Percentiles rank a stretch among this genome's conserved stretches.
phyloP scores from a whole-genome alignment of 768 basidiomycete species.

The Termitomyces eurrhizus region DNA sequence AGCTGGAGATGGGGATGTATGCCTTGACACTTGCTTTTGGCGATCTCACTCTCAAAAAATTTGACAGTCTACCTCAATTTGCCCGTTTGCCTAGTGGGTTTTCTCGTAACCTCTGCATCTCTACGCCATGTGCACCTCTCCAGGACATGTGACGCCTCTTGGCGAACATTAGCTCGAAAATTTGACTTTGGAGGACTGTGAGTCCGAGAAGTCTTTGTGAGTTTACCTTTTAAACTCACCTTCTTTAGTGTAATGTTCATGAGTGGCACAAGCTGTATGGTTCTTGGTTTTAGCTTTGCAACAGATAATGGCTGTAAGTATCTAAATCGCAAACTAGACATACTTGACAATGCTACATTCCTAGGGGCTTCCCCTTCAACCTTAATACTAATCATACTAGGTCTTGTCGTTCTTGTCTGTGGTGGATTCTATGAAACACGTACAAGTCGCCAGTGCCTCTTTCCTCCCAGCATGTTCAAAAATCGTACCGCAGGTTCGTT shows the following conservation, averaged over 20 bases:
- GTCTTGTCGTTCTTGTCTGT: conserved; percentile 47
- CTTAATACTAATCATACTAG: conserved; percentile 53
- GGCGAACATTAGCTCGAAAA: conserved; percentile 45
- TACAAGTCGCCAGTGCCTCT: conserved; percentile 67
- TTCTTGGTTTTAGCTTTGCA: conserved; percentile 80
- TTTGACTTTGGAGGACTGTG: conserved; percentile 83
- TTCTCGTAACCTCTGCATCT: conserved; percentile 53
- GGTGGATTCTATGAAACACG: conserved; percentile 67
- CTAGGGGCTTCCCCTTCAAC: conserved; percentile 66
- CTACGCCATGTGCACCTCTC: conserved; percentile 53
- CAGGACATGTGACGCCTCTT: conserved; percentile 46
- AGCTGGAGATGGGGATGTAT: conserved; percentile 87
- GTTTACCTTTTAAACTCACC: conserved; percentile 11
- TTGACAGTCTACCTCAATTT: conserved; percentile 76
- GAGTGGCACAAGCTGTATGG: conserved; percentile 65
- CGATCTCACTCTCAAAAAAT: conserved; percentile 14
- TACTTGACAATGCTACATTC: conserved; percentile 16
- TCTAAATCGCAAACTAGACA: neutral
- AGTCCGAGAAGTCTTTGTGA: conserved; percentile 26
- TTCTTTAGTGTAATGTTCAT: conserved; percentile 63
- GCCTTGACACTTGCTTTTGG: conserved; percentile 27
- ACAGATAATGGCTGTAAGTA: conserved; percentile 63
- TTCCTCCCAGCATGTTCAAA: conserved; percentile 61
- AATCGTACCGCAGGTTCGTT: conserved; percentile 55
- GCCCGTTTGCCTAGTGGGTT: conserved; percentile 63